Conservation (phyloP, 257 asterid species). For the Thymus mandschuricus region DNA sequence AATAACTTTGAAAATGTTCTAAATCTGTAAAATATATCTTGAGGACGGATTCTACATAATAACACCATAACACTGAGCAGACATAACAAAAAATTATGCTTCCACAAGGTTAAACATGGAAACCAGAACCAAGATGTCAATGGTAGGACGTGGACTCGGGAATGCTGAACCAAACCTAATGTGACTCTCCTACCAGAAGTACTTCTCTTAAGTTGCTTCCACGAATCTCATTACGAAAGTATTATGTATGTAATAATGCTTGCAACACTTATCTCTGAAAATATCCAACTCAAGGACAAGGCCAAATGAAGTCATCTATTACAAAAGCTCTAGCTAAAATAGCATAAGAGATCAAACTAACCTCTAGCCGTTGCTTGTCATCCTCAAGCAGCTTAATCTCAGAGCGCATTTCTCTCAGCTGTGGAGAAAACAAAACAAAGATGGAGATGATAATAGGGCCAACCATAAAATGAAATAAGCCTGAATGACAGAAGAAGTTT, state of each 20-base stretch:
- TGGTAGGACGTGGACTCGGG: neutral
- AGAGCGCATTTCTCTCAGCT: constrained; percentile 69
- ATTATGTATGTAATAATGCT: too few relatives aligned
- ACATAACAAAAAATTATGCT: neutral
- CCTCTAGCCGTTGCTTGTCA: constrained; percentile 75
- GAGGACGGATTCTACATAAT: constrained; percentile 11
- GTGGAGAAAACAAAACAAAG: constrained; percentile 38
- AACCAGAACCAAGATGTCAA: neutral
- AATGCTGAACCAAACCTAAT: constrained; percentile 16
- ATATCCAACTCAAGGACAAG: neutral
- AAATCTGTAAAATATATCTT: constrained; percentile 17
- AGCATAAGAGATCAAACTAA: constrained; percentile 43
- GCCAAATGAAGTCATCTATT: neutral
- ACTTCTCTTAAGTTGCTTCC: neutral
- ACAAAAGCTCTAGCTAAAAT: constrained; percentile 13
- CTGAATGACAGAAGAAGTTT: constrained; percentile 8
- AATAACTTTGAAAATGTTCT: neutral
- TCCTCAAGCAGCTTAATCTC: constrained; percentile 64
- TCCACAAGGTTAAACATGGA: neutral
- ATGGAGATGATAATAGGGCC: constrained; percentile 23
- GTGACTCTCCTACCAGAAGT: neutral
- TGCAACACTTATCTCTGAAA: neutral
- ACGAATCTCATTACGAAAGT: neutral
- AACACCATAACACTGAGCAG: neutral
- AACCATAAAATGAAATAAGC: constrained; percentile 14